Base-by-base conservation (phyloP, 192 early-diverging fungal species). In the Dimargaris cristalligena region DNA sequence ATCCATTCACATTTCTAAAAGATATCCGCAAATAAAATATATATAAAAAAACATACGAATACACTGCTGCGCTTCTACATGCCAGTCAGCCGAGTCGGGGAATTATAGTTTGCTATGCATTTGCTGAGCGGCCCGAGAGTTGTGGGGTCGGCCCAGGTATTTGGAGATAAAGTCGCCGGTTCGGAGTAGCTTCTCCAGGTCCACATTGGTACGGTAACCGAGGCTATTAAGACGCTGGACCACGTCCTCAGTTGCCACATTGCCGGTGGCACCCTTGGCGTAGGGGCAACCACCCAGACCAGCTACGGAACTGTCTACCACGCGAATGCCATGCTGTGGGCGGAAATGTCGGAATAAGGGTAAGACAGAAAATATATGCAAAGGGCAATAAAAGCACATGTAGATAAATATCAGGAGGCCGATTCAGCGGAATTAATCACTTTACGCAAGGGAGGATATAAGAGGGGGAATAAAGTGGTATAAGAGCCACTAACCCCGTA, bases 281-380 rank as follows among this genome's bases (percentile, higher is more conserved):
- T 91, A 98, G 14, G 95, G 95, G 60, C 95, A 98, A 26, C 95
- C 95, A 31, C 91, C 91, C 26, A 95, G 73, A 20, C 95, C 95
- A 16, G 92, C 86, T 30, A 94, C 84, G 0, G 92, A 93, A 48
- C 84, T 84, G 66, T 98, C 95, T 20, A 98, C 87, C 0, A 89
- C 84, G n/a, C 91, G 82, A 41, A 98, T 75, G 4, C 92, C 95
- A 54, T 79, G 72, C 71, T 86, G 67, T 47, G 22, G 32, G 31
- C 41, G 59, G 28, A 13, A 18, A 16, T 16, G 38, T 20, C 9
- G 63, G 56, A 34, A n/a, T n/a, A n/a, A n/a, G n/a, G n/a, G n/a
- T n/a, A n/a, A n/a, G n/a, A n/a, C n/a, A n/a, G n/a, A n/a, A n/a
- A n/a, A n/a, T n/a, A n/a, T n/a, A n/a, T n/a, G n/a, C n/a, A n/a